Evolutionary conservation across 495 filamentous ascomycete genomes (phyloP), one percentile per base, ranked within the genome.

Genomic region (Rhypophila decipiens): DNA sequence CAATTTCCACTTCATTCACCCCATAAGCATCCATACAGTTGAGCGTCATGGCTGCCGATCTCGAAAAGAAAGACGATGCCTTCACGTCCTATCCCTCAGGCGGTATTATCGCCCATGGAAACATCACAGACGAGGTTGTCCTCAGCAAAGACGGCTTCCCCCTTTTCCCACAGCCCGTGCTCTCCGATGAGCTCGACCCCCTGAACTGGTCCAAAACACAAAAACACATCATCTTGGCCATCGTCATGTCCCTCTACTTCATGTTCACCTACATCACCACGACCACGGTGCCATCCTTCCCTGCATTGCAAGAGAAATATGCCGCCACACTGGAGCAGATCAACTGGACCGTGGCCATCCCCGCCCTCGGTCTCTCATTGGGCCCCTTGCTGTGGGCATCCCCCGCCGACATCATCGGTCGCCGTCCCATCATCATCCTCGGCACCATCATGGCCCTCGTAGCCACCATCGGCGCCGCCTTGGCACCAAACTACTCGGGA

Each of bases 261-360:
- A 67, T 83, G 43, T 80, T 83, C 61, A 83, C 80, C 10, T 83
- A 82, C 57, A 71, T 80, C 39, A 83, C 78, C 3, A 83, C 80
- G 0, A 79, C 75, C 2, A 79, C 80, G 0, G 73, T 84, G 1
- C 78, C 78, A 1, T 79, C 78, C 0, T 83, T 83, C 52, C 44
- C 66, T 1, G 64, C 69, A 11, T 68, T 82, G 15, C 73, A 81
- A 52, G 53, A 63, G 18, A 63, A 76, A 42, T 80, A 73, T 53
- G 44, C 51, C 29, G 71, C 77, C 48, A 63, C 53, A 24, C 74
- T 77, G 50, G 61, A 71, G 2, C 68, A 81, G 51, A 72, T 77
- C 19, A 82, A 83, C 59, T 84, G 79, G 80, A 84, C 79, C 1
- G 72, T 84, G 22, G 80, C 80, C 20, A 66, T 84, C 43, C 80